Conservation (phyloP, 2,329 filamentous ascomycete species). For the Beauveria asiatica region DNA sequence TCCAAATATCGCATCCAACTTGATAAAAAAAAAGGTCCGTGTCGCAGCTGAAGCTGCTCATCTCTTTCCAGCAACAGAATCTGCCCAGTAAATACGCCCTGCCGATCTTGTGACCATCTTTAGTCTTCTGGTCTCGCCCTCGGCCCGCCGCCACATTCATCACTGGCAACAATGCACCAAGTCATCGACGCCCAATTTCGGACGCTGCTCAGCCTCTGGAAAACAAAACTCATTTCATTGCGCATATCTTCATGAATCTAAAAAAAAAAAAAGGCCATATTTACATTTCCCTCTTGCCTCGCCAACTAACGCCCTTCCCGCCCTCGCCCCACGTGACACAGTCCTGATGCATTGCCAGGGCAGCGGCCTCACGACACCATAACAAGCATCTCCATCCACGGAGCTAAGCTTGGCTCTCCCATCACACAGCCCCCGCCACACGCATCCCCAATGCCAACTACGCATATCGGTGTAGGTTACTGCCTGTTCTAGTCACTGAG, state of each 20-base stretch:
- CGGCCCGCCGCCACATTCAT: no score
- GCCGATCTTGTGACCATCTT: no score
- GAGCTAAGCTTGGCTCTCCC: background rate
- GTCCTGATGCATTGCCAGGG: background rate
- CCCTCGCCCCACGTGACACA: background rate
- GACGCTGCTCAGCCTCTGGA: background rate
- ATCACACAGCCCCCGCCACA: background rate
- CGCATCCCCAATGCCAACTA: background rate
- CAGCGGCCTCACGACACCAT: background rate
- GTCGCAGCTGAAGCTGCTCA: no score
- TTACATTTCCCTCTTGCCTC: no score
- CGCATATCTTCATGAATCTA: background rate
- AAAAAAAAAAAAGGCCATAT: background rate
- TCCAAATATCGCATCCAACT: no score
- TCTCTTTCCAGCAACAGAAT: no score
- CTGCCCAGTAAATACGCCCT: no score
- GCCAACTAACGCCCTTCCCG: background rate
- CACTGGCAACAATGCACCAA: no score
- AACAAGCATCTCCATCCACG: background rate
- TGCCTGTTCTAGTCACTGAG: background rate
- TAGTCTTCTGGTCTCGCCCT: no score
- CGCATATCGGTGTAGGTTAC: slow-evolving; percentile 8
- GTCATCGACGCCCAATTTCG: no score
- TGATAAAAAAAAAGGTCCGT: no score
- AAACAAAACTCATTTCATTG: background rate